These are phyloP conservation scores for Cadophora luteo-olivacea DNA, from an alignment of 2,329 filamentous ascomycete species.

Conservation along the genomic window DNA sequence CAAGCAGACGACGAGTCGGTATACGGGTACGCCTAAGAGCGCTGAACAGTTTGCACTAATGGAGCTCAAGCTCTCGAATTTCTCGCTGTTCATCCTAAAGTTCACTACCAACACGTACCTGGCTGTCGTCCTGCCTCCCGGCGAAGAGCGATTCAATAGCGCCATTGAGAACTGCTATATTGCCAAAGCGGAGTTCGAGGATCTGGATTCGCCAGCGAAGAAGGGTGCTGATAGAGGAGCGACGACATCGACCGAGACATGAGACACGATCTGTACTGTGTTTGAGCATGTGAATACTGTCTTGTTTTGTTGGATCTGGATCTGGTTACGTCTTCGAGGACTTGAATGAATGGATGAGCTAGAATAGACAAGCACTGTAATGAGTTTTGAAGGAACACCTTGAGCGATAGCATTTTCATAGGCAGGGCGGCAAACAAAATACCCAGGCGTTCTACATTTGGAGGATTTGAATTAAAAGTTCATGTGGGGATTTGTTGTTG, in stretches of 20 bases:
- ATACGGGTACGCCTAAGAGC: slow-evolving; percentile 80
- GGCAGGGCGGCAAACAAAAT: slow-evolving; percentile 11
- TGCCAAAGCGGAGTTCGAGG: slow-evolving; percentile 81
- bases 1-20: slow-evolving; percentile 82
- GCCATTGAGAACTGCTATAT: slow-evolving; percentile 90
- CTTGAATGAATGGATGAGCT: not conserved
- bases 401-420: slow-evolving; percentile 14
- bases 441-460: slow-evolving; percentile 12
- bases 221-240: slow-evolving; percentile 41
- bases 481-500: not conserved
- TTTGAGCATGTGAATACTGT: not conserved
- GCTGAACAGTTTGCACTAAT: slow-evolving; percentile 82
- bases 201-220: slow-evolving; percentile 60
- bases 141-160: slow-evolving; percentile 89
- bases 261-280: not conserved
- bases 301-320: not conserved
- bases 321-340: not conserved
- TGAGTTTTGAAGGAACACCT: not conserved
- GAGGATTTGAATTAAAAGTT: not conserved
- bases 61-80: slow-evolving; percentile 79
- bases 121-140: slow-evolving; percentile 87
- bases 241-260: slow-evolving; percentile 20
- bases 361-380: not conserved
- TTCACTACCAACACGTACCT: slow-evolving; percentile 98
- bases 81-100: slow-evolving; percentile 93